These are phyloP conservation scores for Yarrowia sp. DNA, from an alignment of 805 yeast genomes.

Conservation along the genomic window DNA sequence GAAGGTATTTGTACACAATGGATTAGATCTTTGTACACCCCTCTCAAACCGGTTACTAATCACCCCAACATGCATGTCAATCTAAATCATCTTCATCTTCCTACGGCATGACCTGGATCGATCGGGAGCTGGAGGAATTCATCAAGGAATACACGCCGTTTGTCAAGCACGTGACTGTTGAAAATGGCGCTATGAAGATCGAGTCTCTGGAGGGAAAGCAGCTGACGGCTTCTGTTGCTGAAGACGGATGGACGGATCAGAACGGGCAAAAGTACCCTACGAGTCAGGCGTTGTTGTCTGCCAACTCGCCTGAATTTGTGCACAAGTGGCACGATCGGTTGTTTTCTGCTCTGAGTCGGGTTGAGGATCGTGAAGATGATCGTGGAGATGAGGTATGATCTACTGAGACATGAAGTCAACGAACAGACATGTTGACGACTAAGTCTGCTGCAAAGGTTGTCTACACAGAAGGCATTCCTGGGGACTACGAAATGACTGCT, in stretches of 20 bases:
- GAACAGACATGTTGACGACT: background rate
- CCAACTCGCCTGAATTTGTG: constrained; percentile 8
- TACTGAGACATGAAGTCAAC: too few relatives aligned
- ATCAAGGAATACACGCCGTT: constrained; percentile 10
- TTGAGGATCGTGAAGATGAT: background rate
- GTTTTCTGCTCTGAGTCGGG: background rate
- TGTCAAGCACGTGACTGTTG: background rate
- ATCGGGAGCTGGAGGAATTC: constrained; percentile 8
- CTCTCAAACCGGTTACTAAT: background rate
- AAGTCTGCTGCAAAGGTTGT: too few relatives aligned
- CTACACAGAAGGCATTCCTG: too few relatives aligned
- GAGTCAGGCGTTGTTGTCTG: constrained; percentile 1
- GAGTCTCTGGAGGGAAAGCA: background rate
- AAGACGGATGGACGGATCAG: constrained; percentile 14
- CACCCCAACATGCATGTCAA: background rate
- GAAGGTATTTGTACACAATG: too few relatives aligned
- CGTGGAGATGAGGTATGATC: background rate
- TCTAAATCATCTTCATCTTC: background rate
- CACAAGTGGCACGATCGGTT: constrained; percentile 7
- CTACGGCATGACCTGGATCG: constrained; percentile 1
- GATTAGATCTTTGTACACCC: too few relatives aligned
- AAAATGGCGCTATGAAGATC: background rate
- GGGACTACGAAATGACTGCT: too few relatives aligned
- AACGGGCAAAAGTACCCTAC: constrained; percentile 8
- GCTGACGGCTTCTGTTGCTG: background rate